Evolutionary conservation across 208 protist species (phyloP).

Genomic region (Naegleria gruberi): DNA sequence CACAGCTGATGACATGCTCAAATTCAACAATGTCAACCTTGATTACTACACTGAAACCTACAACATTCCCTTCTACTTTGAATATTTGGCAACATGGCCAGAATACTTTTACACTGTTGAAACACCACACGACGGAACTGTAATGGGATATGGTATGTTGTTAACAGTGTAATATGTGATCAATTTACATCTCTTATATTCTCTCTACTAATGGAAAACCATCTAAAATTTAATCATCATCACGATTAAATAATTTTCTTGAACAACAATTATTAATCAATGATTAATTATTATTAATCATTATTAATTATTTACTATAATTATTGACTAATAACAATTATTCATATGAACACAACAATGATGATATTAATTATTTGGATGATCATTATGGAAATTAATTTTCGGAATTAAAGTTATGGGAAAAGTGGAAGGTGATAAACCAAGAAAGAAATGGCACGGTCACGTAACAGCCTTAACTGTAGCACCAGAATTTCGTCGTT

Average conservation of each 20-base stretch:
- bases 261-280: not conserved
- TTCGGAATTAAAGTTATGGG: too few relatives aligned
- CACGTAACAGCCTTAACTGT: conserved; percentile 98
- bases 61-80: conserved; percentile 90
- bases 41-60: conserved; percentile 95
- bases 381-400: too few relatives aligned
- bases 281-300: too few relatives aligned
- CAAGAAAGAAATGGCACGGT: conserved; percentile 72
- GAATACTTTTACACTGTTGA: conserved; percentile 83
- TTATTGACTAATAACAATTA: too few relatives aligned
- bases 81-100: conserved; percentile 93
- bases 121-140: conserved; percentile 65
- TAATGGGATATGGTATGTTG: conserved; percentile 83
- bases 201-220: too few relatives aligned
- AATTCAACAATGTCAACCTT: conserved; percentile 91
- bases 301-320: too few relatives aligned
- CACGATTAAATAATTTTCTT: not conserved
- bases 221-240: too few relatives aligned
- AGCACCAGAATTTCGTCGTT: conserved; percentile 87
- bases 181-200: not conserved
- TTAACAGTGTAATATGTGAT: not conserved
- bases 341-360: too few relatives aligned
- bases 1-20: conserved; percentile 77
- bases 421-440: conserved; percentile 85
- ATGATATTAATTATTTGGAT: too few relatives aligned